Evolutionary conservation across 2,329 filamentous ascomycete species (phyloP), one percentile per base, ranked within the genome.

Genomic region (Coniochaeta sp.): DNA sequence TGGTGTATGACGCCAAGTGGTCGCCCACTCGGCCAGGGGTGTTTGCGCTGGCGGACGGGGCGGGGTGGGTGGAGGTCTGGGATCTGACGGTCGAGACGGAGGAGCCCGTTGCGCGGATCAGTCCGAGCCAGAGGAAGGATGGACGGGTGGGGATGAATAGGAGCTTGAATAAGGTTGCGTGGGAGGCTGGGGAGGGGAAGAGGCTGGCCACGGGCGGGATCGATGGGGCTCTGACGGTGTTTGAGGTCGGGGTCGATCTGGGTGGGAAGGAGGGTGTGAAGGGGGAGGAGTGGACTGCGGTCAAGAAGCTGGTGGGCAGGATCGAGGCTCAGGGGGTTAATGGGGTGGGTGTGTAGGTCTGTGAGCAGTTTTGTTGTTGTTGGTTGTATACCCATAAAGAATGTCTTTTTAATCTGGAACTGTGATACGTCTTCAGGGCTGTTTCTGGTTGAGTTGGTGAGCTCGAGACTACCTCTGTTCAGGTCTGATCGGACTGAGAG

Each of bases 1-100:
- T 97, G 22, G 93, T 99, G 58, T 99, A 99, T 76, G 93, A 97
- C 72, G 93, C 91, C 2, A 89, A 88, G 59, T 99, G 96, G 96
- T 96, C 91, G 16, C 95, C 95, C 0, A 85, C 95, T 65, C 93
- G 95, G 72, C 95, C 95, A 0, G 93, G 92, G 40, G 90, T 99
- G 9, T 99, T 99, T 74, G 91, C 91, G 1, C 85, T 96, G 22
- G 95, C 98, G 2, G 96, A 99, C 67, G 95, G 95, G 36, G 91
- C 90, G 2, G 96, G 95, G 33, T 90, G 87, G 74, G 80, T 99
- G 19, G 96, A 99, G 75, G 81, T 99, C 57, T 99, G 95, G 91
- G 96, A 99, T 71, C 84, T 99, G 58, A 93, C 90, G 14, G 83
- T 93, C 22, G 93, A 97, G 74, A 92, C 89, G 0, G 95, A 99